Evolutionary conservation across 2,329 filamentous ascomycete genomes (phyloP).

Genomic region (Epichloe sp.): DNA sequence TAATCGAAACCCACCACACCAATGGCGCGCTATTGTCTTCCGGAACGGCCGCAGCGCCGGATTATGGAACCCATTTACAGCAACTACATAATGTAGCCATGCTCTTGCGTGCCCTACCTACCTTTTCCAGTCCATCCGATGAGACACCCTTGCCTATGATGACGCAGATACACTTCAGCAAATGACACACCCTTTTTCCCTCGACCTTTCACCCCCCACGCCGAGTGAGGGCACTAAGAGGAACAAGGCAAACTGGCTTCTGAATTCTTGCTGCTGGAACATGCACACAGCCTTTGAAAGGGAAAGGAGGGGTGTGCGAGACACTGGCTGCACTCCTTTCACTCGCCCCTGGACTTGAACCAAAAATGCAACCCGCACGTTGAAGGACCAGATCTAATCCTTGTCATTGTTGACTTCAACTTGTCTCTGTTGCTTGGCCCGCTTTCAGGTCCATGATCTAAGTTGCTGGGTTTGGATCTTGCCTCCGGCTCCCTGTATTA

Average conservation of each 20-base stretch:
- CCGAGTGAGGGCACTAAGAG: neutral
- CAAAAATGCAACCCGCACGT: constrained; percentile 10
- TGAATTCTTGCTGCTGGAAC: neutral
- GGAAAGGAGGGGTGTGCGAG: neutral
- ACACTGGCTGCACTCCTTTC: neutral
- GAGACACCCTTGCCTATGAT: too few species aligned
- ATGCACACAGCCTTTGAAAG: neutral
- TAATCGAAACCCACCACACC: constrained; percentile 1
- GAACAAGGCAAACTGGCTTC: neutral
- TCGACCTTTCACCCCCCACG: neutral
- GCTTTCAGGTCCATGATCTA: constrained; percentile 22
- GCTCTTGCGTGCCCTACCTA: too few species aligned
- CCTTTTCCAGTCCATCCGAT: too few species aligned
- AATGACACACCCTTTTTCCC: neutral
- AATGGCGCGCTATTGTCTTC: constrained; percentile 11
- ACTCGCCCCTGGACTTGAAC: neutral
- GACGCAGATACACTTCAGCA: too few species aligned
- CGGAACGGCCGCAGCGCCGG: constrained; percentile 10
- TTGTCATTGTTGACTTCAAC: constrained; percentile 7
- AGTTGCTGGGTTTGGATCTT: constrained; percentile 18
- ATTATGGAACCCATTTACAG: constrained; percentile 8
- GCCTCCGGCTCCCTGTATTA: constrained; percentile 14
- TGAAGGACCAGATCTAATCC: constrained; percentile 8
- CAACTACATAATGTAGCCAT: too few species aligned
- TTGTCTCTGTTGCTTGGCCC: constrained; percentile 19